Base-by-base conservation (phyloP, 139 green algal genomes). In the Chlamydomonas incerta region DNA sequence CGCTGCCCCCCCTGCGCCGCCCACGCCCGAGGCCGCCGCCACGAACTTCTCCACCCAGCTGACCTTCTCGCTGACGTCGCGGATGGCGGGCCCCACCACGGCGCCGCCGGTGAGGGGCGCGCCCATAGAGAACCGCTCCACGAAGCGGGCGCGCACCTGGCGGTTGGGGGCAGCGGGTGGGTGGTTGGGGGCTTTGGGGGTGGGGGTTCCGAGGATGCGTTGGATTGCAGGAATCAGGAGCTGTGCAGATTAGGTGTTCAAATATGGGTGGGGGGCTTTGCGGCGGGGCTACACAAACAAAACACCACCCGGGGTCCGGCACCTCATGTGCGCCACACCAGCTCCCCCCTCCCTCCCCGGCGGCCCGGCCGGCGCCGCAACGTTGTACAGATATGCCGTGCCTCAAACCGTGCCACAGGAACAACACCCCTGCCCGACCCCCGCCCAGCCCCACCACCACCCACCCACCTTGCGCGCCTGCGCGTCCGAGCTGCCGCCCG, bases 1-100 rank as follows among this genome's bases (percentile, higher is more conserved):
- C 63, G 52, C 84, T 74, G 66, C 14, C 0, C 55, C 73, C 1
- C 13, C 33, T 15, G 24, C 34, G 14, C 41, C 24, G 3, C 26
- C 33, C 46, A 50, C 50, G 60, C 55, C 15, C 28, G 47, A 20
- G 29, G 50, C 60, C 24, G 92, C 88, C 20, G 82, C 88, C 57
- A 98, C 90, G 92, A 98, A 98, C 90, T 97, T 98, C 87, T 98
- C 96, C 75, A 99, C 96, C 96, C 95, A 97, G 26, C 60, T 63
- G 37, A 86, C 94, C 83, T 98, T 97, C 47, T 97, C 94, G 21
- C 85, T 72, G 34, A 99, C 74, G 68, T 93, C 90, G 3, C 81
- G 72, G 72, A 98, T 98, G 79, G 94, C 89, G 0, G 95, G 95
- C 8, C 96, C 96, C 24, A 91, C 76, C 58, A 98, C 92, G 41